Evolutionary conservation across 371 early-diverging fungal species (phyloP), one percentile per base, ranked within the genome.

Genomic region (Syncephalis plumigaleata): DNA sequence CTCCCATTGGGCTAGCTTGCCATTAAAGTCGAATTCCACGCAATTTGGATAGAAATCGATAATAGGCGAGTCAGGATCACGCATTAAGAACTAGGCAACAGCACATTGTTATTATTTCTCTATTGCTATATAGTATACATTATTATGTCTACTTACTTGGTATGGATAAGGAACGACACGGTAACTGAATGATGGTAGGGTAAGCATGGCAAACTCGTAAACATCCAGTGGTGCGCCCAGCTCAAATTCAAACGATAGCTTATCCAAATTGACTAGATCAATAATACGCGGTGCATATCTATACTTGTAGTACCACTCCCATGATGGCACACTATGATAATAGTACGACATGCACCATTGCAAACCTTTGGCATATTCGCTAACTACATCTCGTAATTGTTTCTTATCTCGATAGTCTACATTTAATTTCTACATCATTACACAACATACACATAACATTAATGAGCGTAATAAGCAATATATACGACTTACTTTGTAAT

Each of bases 291-390:
- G 99, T 20, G 98, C 87, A 64, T 95, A 99, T 61, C 98, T 89
- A 61, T 86, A 89, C 3, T 97, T 96, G 59, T 87, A 99, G 67
- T 80, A 97, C 94, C 94, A 99, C 24, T 84, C 77, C 99, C 99
- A 99, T 18, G 91, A 87, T 15, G 78, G 85, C 49, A 83, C 81
- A 20, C 94, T 74, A 55, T 79, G 73, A 61, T 92, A 91, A 55
- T 99, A 99, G 63, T 98, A 98, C 53, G 79, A 77, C 49, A 94
- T 79, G 23, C 97, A 91, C 99, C 99, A 98, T 54, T 84, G 79
- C 37, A 98, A 68, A 18, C 98, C 98, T 58, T 91, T 87, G 39
- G 93, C 75, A 53, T 99, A 99, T 42, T 83, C 73, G 46, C 75
- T 73, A 9, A 83, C 90, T 51, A 56, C 64, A 61, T 66, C 45